Evolutionary conservation across 2,329 filamentous ascomycete genomes (phyloP), one percentile per base, ranked within the genome.

Genomic region (Gaeumannomyces tritici): DNA sequence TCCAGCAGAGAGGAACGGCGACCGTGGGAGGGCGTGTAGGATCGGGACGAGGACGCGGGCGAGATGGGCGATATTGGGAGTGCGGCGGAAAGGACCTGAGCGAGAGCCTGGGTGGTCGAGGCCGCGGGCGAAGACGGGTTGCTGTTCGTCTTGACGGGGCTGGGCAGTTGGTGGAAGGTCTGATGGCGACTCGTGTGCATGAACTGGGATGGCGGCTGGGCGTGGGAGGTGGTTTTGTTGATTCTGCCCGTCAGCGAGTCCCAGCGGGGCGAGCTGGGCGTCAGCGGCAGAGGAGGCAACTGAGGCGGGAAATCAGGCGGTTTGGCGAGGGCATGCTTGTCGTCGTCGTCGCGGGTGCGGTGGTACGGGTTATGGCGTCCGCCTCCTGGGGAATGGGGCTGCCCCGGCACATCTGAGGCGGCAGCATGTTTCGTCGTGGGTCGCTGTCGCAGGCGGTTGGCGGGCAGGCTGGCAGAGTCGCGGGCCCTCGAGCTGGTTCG

Each of bases 211-310:
- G 5, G 8, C 31, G 24, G n/a, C 63, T 61, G 15, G 59, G 65
- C 64, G 64, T 63, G 64, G 62, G 62, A 61, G 65, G 63, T 61
- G 55, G 65, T 71, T 70, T 65, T 66, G 29, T 67, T 64, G 54
- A 63, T 62, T 63, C 63, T 68, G 64, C 68, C 67, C 28, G 69
- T 71, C 28, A 76, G 70, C 26, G 77, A 78, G 62, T 81, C 80
- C 80, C 81, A 83, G 66, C 80, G 73, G 26, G 74, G 72, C 26
- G 76, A 77, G 55, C 73, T 65, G 57, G 70, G 65, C 21, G 73
- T 75, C 29, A 74, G 66, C 56, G 76, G 73, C 57, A 75, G 64
- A 31, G 74, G 69, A 57, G 75, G 73, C 18, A 72, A 65, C 60
- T 73, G 71, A 47, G 66, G 65, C 47, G 62, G 62, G 4, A 58